phyloP scores from a whole-genome alignment of 345 rosid genomes.

The Gossypium rotundifolium region DNA sequence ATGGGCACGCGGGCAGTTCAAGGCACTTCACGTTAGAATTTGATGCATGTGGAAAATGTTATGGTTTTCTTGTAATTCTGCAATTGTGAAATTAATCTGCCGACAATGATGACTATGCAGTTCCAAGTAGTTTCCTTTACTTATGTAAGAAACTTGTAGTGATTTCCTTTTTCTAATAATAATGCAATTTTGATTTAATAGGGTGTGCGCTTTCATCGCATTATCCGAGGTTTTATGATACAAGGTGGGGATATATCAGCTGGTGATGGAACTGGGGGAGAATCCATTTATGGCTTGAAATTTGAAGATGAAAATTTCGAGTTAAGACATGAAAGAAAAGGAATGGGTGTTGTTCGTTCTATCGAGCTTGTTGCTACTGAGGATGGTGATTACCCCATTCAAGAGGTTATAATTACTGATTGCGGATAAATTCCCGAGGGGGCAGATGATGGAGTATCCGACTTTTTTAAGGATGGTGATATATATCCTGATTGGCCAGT shows the following conservation, averaged over 20 bases:
- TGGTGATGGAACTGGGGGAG: conserved; percentile 90
- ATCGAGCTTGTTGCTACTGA: conserved; percentile 57
- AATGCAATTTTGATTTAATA: conserved; percentile 23
- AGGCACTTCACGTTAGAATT: background rate
- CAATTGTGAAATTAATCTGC: background rate
- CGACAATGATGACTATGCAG: background rate
- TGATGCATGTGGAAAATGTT: background rate
- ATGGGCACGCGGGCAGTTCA: no score
- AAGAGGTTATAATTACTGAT: conserved; percentile 53
- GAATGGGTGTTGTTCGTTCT: conserved; percentile 89
- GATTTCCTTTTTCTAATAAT: background rate
- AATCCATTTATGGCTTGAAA: conserved; percentile 78
- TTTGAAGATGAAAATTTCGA: conserved; percentile 90
- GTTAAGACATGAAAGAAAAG: conserved; percentile 87
- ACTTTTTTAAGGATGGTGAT: conserved; percentile 89
- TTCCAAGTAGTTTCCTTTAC: background rate
- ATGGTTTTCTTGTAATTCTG: background rate
- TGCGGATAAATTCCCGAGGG: conserved; percentile 81
- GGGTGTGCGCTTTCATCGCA: conserved; percentile 82
- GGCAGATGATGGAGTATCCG: conserved; percentile 64
- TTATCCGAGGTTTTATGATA: conserved; percentile 78
- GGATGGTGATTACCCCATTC: conserved; percentile 48
- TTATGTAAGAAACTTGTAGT: background rate
- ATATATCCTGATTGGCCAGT: conserved; percentile 87
- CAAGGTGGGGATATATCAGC: conserved; percentile 97